Base-by-base conservation (phyloP, 78 protist species). In the Tieghemostelium lacteum region DNA sequence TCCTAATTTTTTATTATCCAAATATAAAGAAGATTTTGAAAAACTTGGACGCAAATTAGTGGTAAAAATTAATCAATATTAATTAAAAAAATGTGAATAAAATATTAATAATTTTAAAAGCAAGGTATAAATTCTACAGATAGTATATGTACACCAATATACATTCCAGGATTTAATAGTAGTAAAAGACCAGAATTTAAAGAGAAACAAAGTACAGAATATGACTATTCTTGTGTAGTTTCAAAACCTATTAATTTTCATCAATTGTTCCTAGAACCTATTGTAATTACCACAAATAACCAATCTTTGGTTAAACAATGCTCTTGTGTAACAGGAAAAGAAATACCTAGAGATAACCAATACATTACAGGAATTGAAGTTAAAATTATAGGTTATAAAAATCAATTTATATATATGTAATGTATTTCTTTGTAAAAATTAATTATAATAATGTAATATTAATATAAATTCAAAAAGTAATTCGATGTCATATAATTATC, bases 401-500 rank as follows among this genome's bases (percentile, higher is more conserved):
- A 70, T 70, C 57, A 70, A 52, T 70, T 70, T 31, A 70, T 70
- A 8, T 49, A 50, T 31, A 70, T 70, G 76, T 70, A 70, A 70
- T n/a, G 60, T 70, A 24, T 2, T 19, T 70, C 4, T 4, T 16
- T 14, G 5, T 29, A 2, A n/a, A 29, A 28, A 49, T 28, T 70
- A 20, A 39, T 16, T n/a, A 34, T 24, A 4, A 7, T 8, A n/a
- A 42, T 24, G 2, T n/a, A 26, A 31, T n/a, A 66, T 66, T 34
- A 66, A 22, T 66, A 40, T 12, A 16, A 34, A 16, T 22, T 12
- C 4, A 20, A 29, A 29, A 49, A 70, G 76, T 2, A 49, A 70
- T 70, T 31, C 57, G 50, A 70, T 70, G 76, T 70, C 76, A 31
- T 70, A 70, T 70, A 31, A 70, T 70, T 70, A 70, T 50, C 22